Conservation (phyloP, 2,329 filamentous ascomycete species). For the Claviceps humidiphila region DNA sequence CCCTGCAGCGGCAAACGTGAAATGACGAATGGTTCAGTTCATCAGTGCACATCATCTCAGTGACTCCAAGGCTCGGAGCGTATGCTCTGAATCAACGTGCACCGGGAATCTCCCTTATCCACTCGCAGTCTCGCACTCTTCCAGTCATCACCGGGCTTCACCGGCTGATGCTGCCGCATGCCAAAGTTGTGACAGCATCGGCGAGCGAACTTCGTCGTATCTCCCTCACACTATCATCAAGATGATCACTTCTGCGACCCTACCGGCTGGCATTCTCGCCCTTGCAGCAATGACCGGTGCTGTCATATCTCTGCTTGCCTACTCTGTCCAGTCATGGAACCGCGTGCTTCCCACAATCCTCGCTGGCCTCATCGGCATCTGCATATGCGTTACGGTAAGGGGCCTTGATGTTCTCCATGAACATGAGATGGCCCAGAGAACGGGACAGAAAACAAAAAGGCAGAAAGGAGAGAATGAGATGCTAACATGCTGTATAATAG, state of each 20-base stretch:
- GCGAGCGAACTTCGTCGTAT: neutral
- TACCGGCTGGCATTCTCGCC: neutral
- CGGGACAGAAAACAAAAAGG: neutral
- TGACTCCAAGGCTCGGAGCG: neutral
- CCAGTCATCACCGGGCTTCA: neutral
- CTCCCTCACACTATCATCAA: neutral
- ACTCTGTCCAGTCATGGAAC: neutral
- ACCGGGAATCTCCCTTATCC: too few relatives aligned
- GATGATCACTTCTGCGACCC: neutral
- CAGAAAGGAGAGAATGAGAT: neutral
- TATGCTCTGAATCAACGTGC: neutral
- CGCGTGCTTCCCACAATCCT: constrained; percentile 7
- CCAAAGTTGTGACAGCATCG: neutral
- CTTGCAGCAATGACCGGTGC: neutral
- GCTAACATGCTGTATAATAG: constrained; percentile 7
- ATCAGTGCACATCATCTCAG: neutral
- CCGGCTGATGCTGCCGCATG: neutral
- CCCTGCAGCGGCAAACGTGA: neutral
- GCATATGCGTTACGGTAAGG: constrained; percentile 20
- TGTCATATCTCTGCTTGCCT: neutral
- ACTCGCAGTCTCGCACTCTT: neutral
- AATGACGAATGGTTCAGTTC: neutral
- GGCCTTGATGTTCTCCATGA: neutral
- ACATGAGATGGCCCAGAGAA: neutral
- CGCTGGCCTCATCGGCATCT: constrained; percentile 10